Evolutionary conservation across 257 asterid species (phyloP).

Genomic region (Capsicum chinense): DNA sequence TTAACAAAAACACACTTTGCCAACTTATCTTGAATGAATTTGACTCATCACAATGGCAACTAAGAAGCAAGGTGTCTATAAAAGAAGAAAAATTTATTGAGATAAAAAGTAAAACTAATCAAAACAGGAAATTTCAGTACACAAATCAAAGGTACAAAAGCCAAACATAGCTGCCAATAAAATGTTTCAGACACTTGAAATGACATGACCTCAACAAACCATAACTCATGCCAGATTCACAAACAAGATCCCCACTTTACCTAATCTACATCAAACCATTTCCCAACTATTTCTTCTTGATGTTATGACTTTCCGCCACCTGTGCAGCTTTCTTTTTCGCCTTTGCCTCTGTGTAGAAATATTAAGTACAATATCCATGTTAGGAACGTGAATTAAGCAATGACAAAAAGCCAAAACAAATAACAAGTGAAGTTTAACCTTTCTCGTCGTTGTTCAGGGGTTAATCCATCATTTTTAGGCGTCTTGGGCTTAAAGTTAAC

Average conservation of each 20-base stretch:
- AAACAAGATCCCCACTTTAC: slow-evolving; percentile 20
- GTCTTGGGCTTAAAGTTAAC: slow-evolving; percentile 54
- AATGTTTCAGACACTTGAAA: slow-evolving; percentile 25
- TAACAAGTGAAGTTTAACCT: slow-evolving; percentile 41
- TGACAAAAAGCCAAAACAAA: not conserved
- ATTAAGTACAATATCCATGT: not conserved
- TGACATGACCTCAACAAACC: slow-evolving; percentile 25
- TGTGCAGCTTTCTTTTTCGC: slow-evolving; percentile 66
- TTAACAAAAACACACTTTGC: no score
- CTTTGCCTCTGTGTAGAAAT: slow-evolving; percentile 66
- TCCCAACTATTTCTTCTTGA: slow-evolving; percentile 50
- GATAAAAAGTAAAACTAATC: not conserved
- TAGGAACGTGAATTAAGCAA: not conserved
- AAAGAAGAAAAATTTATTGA: not conserved
- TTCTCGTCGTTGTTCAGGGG: slow-evolving; percentile 86
- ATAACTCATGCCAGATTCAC: slow-evolving; percentile 33
- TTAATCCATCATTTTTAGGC: slow-evolving; percentile 64
- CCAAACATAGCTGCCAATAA: not conserved
- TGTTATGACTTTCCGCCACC: slow-evolving; percentile 35
- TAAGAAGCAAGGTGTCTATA: not conserved
- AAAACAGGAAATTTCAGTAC: slow-evolving; percentile 35
- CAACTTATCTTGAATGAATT: no score
- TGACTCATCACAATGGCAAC: not conserved
- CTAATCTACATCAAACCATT: slow-evolving; percentile 7
- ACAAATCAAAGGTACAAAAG: slow-evolving; percentile 32